Conservation (phyloP, 1,284 basidiomycete species). For the Clitocybe nebularis region DNA sequence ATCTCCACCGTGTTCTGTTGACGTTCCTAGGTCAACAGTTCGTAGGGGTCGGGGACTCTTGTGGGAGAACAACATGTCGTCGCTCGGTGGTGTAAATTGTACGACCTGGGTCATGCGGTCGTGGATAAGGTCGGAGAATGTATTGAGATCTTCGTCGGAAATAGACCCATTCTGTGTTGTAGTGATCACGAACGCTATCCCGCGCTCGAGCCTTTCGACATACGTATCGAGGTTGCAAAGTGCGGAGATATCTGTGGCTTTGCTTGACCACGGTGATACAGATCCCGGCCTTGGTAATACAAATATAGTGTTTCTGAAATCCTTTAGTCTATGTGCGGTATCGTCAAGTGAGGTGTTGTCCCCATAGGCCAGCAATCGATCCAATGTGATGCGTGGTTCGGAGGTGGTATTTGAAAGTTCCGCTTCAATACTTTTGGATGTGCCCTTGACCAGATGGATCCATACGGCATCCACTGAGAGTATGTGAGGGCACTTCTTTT, state of each 20-base stretch:
- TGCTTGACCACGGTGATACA: constrained; percentile 83
- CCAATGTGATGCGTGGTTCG: constrained; percentile 52
- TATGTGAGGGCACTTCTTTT: constrained; percentile 50
- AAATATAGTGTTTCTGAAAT: constrained; percentile 52
- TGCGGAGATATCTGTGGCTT: constrained; percentile 92
- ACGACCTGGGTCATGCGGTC: constrained; percentile 96
- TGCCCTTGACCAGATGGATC: constrained; percentile 80
- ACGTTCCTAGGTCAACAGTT: constrained; percentile 55
- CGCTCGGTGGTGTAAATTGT: constrained; percentile 54
- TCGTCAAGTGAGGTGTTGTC: constrained; percentile 60
- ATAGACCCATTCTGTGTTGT: constrained; percentile 39
- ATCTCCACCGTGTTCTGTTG: constrained; percentile 14
- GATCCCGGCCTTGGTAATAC: constrained; percentile 74
- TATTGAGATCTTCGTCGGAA: constrained; percentile 36
- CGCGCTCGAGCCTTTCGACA: constrained; percentile 83
- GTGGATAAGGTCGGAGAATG: constrained; percentile 71
- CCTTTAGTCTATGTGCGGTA: constrained; percentile 40
- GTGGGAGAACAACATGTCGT: constrained; percentile 69
- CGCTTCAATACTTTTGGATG: constrained; percentile 41
- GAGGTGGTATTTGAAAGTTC: constrained; percentile 48
- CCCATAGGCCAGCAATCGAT: constrained; percentile 84
- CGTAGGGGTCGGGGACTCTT: constrained; percentile 68
- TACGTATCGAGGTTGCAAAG: constrained; percentile 77
- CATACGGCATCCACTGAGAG: constrained; percentile 79
- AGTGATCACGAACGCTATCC: constrained; percentile 71